These are phyloP conservation scores for Candida ulmi DNA, from an alignment of 805 yeast species.

Conservation along the genomic window DNA sequence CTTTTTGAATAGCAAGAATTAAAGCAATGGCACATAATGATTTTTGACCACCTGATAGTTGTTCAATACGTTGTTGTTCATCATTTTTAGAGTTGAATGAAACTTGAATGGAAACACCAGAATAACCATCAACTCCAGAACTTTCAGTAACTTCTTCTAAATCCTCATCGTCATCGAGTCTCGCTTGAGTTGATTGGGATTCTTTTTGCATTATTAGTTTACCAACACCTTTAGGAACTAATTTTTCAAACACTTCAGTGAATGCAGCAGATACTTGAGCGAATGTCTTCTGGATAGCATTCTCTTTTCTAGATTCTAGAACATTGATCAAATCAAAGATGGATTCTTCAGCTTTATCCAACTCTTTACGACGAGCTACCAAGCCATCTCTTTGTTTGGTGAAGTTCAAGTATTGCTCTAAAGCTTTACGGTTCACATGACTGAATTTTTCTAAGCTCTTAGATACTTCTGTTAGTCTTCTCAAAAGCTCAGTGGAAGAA, in stretches of 20 bases:
- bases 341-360: conserved; percentile 63
- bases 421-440: conserved; percentile 85
- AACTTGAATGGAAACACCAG: conserved; percentile 81
- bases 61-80: conserved; percentile 85
- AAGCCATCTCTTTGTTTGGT: conserved; percentile 68
- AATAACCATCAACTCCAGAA: conserved; percentile 47
- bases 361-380: conserved; percentile 57
- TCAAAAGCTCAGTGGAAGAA: conserved; percentile 48
- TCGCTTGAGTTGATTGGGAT: conserved; percentile 16
- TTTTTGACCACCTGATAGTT: conserved; percentile 94
- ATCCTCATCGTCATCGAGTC: conserved; percentile 10
- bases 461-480: conserved; percentile 47
- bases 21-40: conserved; percentile 94
- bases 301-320: conserved; percentile 72
- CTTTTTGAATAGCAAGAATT: conserved; percentile 87
- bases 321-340: conserved; percentile 66
- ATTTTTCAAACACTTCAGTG: conserved; percentile 63
- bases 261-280: conserved; percentile 71
- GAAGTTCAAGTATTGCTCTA: conserved; percentile 75
- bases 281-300: conserved; percentile 77
- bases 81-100: conserved; percentile 83
- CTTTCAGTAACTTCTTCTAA: conserved; percentile 4
- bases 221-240: conserved; percentile 85
- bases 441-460: conserved; percentile 55
- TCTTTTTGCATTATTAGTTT: conserved; percentile 51